Evolutionary conservation across 306 rosid species (phyloP).

Genomic region (Senna tora): DNA sequence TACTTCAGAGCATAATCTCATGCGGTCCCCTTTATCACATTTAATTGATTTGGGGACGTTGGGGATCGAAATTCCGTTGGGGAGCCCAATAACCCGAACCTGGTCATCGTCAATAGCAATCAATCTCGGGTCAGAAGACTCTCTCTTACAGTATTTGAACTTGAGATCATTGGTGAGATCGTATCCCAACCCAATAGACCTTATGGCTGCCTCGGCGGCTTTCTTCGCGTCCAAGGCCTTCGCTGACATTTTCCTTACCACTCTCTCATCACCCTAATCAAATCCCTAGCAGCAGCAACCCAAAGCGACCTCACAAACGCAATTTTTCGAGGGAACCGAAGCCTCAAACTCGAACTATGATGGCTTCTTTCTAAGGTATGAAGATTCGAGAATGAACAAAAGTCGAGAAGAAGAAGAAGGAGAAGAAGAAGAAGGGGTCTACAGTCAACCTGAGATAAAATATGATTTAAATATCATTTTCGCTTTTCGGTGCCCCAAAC

Average conservation of each 20-base stretch:
- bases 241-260: constrained; percentile 27
- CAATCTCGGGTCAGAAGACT: constrained; percentile 47
- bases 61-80: constrained; percentile 60
- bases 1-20: constrained; percentile 72
- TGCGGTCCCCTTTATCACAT: constrained; percentile 87
- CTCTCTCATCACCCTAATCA: constrained; percentile 25
- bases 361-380: neutral
- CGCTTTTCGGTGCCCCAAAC: constrained; percentile 22
- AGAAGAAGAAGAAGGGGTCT: constrained; percentile 7
- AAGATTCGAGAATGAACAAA: neutral
- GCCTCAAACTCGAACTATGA: neutral
- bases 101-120: constrained; percentile 50
- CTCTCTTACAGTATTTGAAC: constrained; percentile 53
- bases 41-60: constrained; percentile 80
- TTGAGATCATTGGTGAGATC: constrained; percentile 59
- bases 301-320: neutral
- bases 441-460: neutral
- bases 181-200: constrained; percentile 57
- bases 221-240: constrained; percentile 38
- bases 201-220: constrained; percentile 45
- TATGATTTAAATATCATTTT: neutral
- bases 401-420: neutral
- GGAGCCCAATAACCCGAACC: constrained; percentile 55
- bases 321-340: neutral
- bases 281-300: neutral